Percentiles rank a stretch among this genome's conserved stretches.
These are phyloP conservation scores for Blastobotrys robertii DNA, from an alignment of 805 yeast genomes.

Conservation along the genomic window DNA sequence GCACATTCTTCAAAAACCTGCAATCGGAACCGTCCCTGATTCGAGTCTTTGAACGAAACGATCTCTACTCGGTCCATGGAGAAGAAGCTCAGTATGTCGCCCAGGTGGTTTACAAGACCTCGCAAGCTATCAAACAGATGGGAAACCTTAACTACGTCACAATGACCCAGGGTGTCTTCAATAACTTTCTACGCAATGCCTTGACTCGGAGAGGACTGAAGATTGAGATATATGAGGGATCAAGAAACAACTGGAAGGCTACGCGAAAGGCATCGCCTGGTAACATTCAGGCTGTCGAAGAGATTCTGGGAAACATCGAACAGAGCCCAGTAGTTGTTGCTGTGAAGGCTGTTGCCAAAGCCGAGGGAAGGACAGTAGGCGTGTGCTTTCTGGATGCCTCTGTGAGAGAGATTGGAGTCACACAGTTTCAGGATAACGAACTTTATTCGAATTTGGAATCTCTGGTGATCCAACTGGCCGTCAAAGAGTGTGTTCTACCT, in stretches of 20 bases:
- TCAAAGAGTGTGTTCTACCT: conserved; percentile 65
- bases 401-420: conserved; percentile 52
- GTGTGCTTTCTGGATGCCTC: conserved; percentile 71
- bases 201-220: conserved; percentile 64
- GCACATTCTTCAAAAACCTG: not conserved
- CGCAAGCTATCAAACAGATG: conserved; percentile 58
- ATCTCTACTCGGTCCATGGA: conserved; percentile 65
- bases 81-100: conserved; percentile 70
- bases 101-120: conserved; percentile 73
- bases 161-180: conserved; percentile 63
- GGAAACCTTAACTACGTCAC: conserved; percentile 43
- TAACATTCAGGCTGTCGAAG: conserved; percentile 69
- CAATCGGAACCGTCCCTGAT: conserved; percentile 26
- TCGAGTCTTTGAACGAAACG: conserved; percentile 72
- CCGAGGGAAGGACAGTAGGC: conserved; percentile 52
- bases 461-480: conserved; percentile 77
- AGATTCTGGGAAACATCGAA: conserved; percentile 42
- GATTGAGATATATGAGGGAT: conserved; percentile 66
- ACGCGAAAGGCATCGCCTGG: conserved; percentile 76
- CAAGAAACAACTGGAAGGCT: conserved; percentile 40
- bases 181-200: conserved; percentile 52
- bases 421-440: conserved; percentile 82
- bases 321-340: conserved; percentile 48
- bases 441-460: conserved; percentile 80
- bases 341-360: conserved; percentile 33